Conservation (phyloP, 208 protist genomes). For the Leishmania lainsoni region DNA sequence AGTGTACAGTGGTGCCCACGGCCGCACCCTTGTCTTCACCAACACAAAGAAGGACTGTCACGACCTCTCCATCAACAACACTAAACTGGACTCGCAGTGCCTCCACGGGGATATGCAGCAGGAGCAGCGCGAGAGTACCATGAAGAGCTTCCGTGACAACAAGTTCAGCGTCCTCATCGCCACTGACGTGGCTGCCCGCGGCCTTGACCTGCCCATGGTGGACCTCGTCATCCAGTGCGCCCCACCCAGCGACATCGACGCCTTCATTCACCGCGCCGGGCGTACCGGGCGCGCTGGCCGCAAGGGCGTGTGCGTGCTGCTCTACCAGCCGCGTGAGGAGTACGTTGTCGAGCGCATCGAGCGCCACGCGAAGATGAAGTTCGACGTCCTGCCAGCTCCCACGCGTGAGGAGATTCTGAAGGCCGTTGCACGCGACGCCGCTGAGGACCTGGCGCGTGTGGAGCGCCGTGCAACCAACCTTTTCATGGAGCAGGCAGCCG, state of each 20-base stretch:
- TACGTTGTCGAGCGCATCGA: constrained; percentile 91
- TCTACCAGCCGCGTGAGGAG: constrained; percentile 87
- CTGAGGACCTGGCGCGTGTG: constrained; percentile 88
- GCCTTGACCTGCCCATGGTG: constrained; percentile 87
- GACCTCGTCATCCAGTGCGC: constrained; percentile 91
- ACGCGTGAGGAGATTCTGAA: constrained; percentile 89
- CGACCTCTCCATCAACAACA: constrained; percentile 89
- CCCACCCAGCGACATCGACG: constrained; percentile 88
- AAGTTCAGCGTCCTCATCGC: constrained; percentile 95
- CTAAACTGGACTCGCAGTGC: constrained; percentile 92
- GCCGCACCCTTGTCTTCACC: constrained; percentile 92
- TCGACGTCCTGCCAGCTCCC: constrained; percentile 85
- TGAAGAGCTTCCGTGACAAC: constrained; percentile 93
- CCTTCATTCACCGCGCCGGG: constrained; percentile 97
- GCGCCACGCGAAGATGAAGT: constrained; percentile 91
- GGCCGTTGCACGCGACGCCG: constrained; percentile 80
- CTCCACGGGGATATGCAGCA: constrained; percentile 97
- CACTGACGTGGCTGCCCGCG: constrained; percentile 92
- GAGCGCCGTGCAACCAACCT: constrained; percentile 81
- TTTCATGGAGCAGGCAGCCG: constrained; percentile 87
- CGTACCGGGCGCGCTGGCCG: constrained; percentile 95
- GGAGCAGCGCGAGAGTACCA: constrained; percentile 91
- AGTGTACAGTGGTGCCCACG: constrained; percentile 87
- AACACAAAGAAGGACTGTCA: constrained; percentile 94
- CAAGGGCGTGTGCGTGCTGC: constrained; percentile 88